Evolutionary conservation across 108 stramenopile species (phyloP), one percentile per base, ranked within the genome.

Genomic region (Pseudonitzschia pungens): DNA sequence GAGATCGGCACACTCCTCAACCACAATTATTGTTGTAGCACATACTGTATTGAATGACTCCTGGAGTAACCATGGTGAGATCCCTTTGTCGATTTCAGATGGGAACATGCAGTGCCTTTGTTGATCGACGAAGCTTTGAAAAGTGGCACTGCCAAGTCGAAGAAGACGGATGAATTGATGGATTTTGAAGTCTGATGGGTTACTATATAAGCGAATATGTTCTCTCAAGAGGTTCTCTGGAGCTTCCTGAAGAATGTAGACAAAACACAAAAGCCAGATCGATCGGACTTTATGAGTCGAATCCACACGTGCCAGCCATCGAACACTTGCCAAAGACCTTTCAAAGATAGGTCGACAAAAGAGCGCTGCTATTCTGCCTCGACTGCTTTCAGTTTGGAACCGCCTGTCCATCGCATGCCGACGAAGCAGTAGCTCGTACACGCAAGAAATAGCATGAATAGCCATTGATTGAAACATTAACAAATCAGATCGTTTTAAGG

Each of bases 41-140:
- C 89, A 92, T n/a, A 95, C 77, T 21, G 89, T 89, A 72, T 92
- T 95, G 75, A 89, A 95, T 26, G 84, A 77, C 76, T 95, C 94
- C 78, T 95, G 94, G 1, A 87, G 77, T 11, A 95, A 64, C 88
- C 88, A 89, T 40, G 85, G 79, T n/a, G 83, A 76, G 28, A 87
- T 80, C 2, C 40, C 83, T 24, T 45, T 43, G 43, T 78, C 77
- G 36, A 80, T 69, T 52, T 79, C 76, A 16, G 53, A 55, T 29
- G 85, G 75, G 22, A 79, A 72, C 62, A 69, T 78, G 43, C 74
- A 70, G 53, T 79, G 58, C 27, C 63, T 62, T 45, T 59, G 60
- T 31, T 78, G 81, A 42, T 84, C 82, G 64, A 87, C 81, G 65
- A 92, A 88, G 53, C 84, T 78, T 66, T 94, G 93, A 55, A 86